Evolutionary conservation across 2,329 filamentous ascomycete species (phyloP).

Genomic region (Coleophoma eucalyptorum): DNA sequence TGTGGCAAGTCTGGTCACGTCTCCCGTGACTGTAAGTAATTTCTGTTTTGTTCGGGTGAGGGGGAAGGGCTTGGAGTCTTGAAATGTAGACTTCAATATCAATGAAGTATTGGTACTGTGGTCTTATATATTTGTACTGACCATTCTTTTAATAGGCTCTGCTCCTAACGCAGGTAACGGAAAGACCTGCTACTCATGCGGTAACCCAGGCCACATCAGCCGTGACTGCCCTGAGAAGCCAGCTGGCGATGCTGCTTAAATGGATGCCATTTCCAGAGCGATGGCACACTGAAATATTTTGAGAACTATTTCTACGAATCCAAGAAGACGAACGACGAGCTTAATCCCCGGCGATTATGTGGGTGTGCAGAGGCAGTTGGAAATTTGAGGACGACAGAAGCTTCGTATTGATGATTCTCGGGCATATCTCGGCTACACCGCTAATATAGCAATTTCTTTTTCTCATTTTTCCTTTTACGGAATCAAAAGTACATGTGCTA

Average conservation of each 20-base stretch:
- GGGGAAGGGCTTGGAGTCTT: no score
- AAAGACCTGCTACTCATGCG: no score
- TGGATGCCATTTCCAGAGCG: background rate
- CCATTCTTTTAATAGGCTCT: no score
- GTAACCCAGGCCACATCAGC: slow-evolving; percentile 69
- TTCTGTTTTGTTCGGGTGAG: no score
- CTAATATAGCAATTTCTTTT: no score
- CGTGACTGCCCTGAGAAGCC: slow-evolving; percentile 95
- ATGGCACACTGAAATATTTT: slow-evolving; percentile 10
- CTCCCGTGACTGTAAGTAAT: slow-evolving; percentile 32
- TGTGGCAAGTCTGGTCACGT: slow-evolving; percentile 57
- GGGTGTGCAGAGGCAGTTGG: slow-evolving; percentile 5
- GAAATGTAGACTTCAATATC: background rate
- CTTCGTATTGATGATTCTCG: background rate
- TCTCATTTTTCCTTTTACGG: no score
- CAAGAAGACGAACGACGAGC: slow-evolving; percentile 7
- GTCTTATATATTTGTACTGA: no score
- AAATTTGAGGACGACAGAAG: slow-evolving; percentile 1
- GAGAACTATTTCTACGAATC: slow-evolving; percentile 12
- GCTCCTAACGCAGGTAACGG: no score
- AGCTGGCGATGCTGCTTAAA: slow-evolving; percentile 55
- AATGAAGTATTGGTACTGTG: no score
- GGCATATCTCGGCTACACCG: no score
- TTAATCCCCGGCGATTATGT: slow-evolving; percentile 3
- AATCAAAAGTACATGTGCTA: no score